Percentiles rank a stretch among this genome's conserved stretches.
phyloP scores from a whole-genome alignment of 2,329 filamentous ascomycete genomes.

The Ophiosphaerella herpotricha region DNA sequence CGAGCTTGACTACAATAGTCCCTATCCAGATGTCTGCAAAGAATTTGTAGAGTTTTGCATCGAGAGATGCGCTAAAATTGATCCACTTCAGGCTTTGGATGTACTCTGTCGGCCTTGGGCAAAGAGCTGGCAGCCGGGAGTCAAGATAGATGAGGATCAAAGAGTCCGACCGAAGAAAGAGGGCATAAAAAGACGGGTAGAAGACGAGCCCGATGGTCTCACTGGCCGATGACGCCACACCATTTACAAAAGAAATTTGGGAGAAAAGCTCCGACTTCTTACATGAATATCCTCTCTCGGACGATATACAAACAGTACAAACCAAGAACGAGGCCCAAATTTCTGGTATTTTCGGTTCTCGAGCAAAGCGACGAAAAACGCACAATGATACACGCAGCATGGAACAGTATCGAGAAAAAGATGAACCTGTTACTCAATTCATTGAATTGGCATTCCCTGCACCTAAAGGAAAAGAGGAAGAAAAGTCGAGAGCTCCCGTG shows the following conservation, averaged over 20 bases:
- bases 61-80: slow-evolving; percentile 4
- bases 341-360: too few species aligned
- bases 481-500: not conserved
- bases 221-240: too few species aligned
- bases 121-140: not conserved
- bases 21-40: slow-evolving; percentile 36
- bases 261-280: too few species aligned
- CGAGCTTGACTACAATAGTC: slow-evolving; percentile 36
- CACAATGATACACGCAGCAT: not conserved
- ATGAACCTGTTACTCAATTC: not conserved
- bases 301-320: too few species aligned
- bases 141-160: too few species aligned
- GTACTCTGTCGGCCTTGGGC: slow-evolving; percentile 49
- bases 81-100: slow-evolving; percentile 37
- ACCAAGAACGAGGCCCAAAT: too few species aligned
- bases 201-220: too few species aligned
- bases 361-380: not conserved
- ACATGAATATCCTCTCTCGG: too few species aligned
- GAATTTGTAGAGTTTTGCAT: slow-evolving; percentile 44
- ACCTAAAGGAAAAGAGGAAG: not conserved
- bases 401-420: not conserved
- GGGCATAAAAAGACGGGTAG: too few species aligned
- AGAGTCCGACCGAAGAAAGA: too few species aligned
- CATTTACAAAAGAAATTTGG: too few species aligned
- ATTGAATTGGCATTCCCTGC: not conserved